Percentiles rank a stretch among this genome's conserved stretches.
These are phyloP conservation scores for Phytophthora brassicae DNA, from an alignment of 352 stramenopile genomes.

Conservation along the genomic window DNA sequence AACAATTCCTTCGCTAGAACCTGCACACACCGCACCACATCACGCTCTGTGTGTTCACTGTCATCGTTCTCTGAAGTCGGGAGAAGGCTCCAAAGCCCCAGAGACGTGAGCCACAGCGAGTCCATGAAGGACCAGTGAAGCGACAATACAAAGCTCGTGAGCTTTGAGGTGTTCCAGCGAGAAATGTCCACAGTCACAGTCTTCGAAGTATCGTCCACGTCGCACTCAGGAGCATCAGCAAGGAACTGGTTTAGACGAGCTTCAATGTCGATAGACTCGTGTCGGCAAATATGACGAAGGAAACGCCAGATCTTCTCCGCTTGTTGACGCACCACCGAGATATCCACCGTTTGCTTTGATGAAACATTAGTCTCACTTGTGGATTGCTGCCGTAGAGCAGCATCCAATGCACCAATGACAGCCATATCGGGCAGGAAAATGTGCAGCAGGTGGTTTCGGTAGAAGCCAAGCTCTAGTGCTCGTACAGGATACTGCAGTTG, in stretches of 20 bases:
- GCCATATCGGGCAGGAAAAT: constrained; percentile 81
- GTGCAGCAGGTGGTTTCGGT: constrained; percentile 85
- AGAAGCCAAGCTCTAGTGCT: constrained; percentile 79
- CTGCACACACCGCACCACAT: constrained; percentile 59
- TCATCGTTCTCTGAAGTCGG: constrained; percentile 1
- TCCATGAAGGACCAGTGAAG: constrained; percentile 81
- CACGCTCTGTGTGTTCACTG: constrained; percentile 37
- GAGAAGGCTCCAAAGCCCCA: constrained; percentile 48
- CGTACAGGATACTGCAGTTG: constrained; percentile 62
- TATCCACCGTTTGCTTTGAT: constrained; percentile 19
- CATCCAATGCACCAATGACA: constrained; percentile 58
- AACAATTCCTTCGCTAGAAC: constrained; percentile 57
- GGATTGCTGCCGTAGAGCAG: constrained; percentile 27
- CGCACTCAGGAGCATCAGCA: constrained; percentile 25
- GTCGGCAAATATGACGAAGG: constrained; percentile 67
- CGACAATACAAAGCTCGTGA: constrained; percentile 62
- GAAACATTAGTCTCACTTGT: constrained; percentile 8
- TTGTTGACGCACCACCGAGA: constrained; percentile 40
- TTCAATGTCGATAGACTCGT: constrained; percentile 48
- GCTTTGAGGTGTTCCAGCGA: constrained; percentile 40
- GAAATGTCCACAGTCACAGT: constrained; percentile 39
- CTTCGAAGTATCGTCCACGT: constrained; percentile 13
- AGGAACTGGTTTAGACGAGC: constrained; percentile 40
- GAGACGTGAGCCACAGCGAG: constrained; percentile 63
- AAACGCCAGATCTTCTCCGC: constrained; percentile 60